Percentiles rank a stretch among this genome's conserved stretches.
phyloP scores from a whole-genome alignment of 305 asterid species.

The Fraxinus nigra region DNA sequence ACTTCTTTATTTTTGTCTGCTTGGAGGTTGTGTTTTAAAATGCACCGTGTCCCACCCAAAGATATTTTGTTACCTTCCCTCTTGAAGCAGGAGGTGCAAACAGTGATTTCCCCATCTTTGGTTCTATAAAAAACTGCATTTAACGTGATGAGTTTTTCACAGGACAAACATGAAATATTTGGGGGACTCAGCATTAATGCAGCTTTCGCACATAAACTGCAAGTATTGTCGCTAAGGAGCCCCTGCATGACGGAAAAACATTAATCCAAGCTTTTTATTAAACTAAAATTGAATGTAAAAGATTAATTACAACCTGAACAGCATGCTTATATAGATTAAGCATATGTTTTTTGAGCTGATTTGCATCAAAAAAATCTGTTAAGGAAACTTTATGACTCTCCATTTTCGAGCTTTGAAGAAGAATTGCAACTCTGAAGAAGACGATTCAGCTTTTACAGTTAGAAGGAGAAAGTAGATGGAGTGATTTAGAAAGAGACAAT shows the following conservation, averaged over 20 bases:
- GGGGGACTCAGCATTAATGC: slow-evolving; percentile 40
- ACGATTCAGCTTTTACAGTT: too few relatives aligned
- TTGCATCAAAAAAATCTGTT: slow-evolving; percentile 51
- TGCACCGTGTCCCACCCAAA: slow-evolving; percentile 30
- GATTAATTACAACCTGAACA: slow-evolving; percentile 38
- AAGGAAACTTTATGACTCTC: slow-evolving; percentile 30
- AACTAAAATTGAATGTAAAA: neutral
- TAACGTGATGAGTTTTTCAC: slow-evolving; percentile 43
- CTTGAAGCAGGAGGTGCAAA: slow-evolving; percentile 50
- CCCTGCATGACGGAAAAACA: slow-evolving; percentile 17
- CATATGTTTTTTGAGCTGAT: slow-evolving; percentile 54
- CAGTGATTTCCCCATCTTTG: slow-evolving; percentile 29
- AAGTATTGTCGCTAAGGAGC: slow-evolving; percentile 34
- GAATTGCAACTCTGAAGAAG: too few relatives aligned
- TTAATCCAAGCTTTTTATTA: neutral
- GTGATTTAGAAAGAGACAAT: too few relatives aligned
- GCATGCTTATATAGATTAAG: slow-evolving; percentile 33
- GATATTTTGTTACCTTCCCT: slow-evolving; percentile 34
- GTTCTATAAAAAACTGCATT: slow-evolving; percentile 40
- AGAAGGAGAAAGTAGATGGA: too few relatives aligned
- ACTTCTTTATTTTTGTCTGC: slow-evolving; percentile 41
- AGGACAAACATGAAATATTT: slow-evolving; percentile 46
- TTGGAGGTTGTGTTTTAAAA: slow-evolving; percentile 40
- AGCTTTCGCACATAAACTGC: slow-evolving; percentile 54
- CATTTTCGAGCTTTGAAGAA: too few relatives aligned